Evolutionary conservation across 176 grass and related monocot species (phyloP).

Genomic region (Chloris gayana): DNA sequence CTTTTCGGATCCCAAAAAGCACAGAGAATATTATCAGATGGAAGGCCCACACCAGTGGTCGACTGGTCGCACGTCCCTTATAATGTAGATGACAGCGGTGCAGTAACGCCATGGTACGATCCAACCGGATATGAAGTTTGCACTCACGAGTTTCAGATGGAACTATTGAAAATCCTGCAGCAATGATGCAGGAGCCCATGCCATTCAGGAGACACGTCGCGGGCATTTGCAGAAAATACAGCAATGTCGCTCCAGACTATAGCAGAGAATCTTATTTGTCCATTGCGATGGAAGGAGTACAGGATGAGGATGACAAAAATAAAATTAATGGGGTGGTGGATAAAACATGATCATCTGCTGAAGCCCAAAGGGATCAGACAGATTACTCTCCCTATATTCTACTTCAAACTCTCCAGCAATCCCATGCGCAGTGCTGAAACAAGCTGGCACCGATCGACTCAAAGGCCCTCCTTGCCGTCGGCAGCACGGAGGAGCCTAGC

Average conservation of each 20-base stretch:
- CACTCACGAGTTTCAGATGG: not conserved
- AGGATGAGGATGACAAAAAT: not conserved
- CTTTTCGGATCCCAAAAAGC: not conserved
- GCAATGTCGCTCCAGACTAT: not conserved
- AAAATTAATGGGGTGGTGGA: not conserved
- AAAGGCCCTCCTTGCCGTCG: constrained; percentile 62
- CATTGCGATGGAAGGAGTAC: not conserved
- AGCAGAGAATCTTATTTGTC: constrained; percentile 1
- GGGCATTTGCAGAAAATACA: not conserved
- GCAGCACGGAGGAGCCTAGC: constrained; percentile 82
- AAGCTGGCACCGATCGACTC: not conserved
- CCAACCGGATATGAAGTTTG: not conserved
- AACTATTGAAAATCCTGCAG: not conserved
- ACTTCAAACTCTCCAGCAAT: not conserved
- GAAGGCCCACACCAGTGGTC: not conserved
- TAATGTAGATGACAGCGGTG: not conserved
- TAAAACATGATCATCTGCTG: not conserved
- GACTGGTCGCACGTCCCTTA: not conserved
- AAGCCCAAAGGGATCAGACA: not conserved
- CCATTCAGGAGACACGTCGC: not conserved
- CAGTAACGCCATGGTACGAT: not conserved
- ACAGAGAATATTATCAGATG: not conserved
- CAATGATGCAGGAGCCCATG: not conserved
- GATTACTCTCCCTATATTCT: not conserved
- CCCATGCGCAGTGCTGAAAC: not conserved